A percentile compares a stretch with the other conserved stretches of the same genome.
Evolutionary conservation across 177 flowering plant genomes (phyloP).

Genomic region (Vitis hybrid): DNA sequence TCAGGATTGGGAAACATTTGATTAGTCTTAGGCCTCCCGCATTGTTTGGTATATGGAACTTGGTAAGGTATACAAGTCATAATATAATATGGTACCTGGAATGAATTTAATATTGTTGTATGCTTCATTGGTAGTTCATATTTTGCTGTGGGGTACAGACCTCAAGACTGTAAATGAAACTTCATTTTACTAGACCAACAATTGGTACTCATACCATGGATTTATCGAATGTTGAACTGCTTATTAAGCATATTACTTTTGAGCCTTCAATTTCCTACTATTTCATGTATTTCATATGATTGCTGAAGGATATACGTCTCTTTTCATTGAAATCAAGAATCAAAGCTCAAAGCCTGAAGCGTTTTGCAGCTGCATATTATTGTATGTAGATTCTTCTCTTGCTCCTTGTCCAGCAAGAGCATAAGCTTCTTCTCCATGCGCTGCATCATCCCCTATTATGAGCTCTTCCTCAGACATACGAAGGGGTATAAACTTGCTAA

Average conservation of each 20-base stretch:
- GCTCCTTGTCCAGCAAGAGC: constrained; percentile 27
- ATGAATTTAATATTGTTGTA: background rate
- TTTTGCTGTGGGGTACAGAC: background rate
- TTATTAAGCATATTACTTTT: background rate
- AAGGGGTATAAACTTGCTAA: too few species aligned
- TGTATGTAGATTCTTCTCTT: background rate
- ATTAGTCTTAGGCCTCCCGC: constrained; percentile 27
- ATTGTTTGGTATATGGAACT: background rate
- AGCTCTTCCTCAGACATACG: constrained; percentile 10
- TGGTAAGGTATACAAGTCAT: background rate
- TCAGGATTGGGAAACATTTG: constrained; percentile 53
- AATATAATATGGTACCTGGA: too few species aligned
- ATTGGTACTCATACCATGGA: background rate
- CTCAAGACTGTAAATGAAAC: background rate
- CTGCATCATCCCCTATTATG: constrained; percentile 33
- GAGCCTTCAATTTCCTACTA: background rate
- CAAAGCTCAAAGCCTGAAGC: too few species aligned
- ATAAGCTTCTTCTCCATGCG: constrained; percentile 40
- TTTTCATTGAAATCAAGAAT: too few species aligned
- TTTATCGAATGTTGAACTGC: background rate
- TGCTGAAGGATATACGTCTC: too few species aligned
- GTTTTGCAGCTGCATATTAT: background rate
- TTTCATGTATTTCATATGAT: too few species aligned
- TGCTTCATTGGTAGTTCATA: background rate
- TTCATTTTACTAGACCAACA: background rate